Conservation (phyloP, 306 rosid genomes). For the Cucurbita maxima region DNA sequence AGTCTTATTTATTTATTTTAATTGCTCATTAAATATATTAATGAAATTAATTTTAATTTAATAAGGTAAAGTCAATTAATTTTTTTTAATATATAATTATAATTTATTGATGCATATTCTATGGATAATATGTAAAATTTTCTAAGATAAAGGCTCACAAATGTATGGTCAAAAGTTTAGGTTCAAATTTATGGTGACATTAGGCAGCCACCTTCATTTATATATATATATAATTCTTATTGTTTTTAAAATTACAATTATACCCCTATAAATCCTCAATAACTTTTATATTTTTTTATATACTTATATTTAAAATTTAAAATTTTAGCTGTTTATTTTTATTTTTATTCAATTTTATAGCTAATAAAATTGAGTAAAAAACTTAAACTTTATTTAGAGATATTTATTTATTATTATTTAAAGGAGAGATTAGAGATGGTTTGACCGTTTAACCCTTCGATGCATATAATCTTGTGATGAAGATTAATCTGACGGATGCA, state of each 20-base stretch:
- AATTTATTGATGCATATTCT: neutral
- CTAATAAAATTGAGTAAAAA: too few species aligned
- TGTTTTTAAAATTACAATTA: too few species aligned
- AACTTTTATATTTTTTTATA: too few species aligned
- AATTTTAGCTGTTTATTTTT: too few species aligned
- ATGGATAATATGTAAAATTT: neutral
- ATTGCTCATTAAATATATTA: neutral
- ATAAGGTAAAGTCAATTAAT: neutral
- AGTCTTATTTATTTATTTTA: too few species aligned
- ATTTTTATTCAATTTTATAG: too few species aligned
- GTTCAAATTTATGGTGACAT: neutral
- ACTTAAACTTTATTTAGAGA: too few species aligned
- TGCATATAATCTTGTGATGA: neutral
- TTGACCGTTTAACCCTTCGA: neutral
- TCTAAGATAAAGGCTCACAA: neutral
- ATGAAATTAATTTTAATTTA: neutral
- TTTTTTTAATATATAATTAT: neutral
- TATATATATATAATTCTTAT: too few species aligned
- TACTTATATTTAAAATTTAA: too few species aligned
- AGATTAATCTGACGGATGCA: slow-evolving; percentile 1
- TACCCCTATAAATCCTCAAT: too few species aligned
- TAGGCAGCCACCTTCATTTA: neutral
- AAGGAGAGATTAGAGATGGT: neutral
- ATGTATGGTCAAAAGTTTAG: neutral
- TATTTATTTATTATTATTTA: too few species aligned